A percentile compares a stretch with the other conserved stretches of the same genome.
These are phyloP conservation scores for Candida berthetii DNA, from an alignment of 805 yeast genomes.

Conservation along the genomic window DNA sequence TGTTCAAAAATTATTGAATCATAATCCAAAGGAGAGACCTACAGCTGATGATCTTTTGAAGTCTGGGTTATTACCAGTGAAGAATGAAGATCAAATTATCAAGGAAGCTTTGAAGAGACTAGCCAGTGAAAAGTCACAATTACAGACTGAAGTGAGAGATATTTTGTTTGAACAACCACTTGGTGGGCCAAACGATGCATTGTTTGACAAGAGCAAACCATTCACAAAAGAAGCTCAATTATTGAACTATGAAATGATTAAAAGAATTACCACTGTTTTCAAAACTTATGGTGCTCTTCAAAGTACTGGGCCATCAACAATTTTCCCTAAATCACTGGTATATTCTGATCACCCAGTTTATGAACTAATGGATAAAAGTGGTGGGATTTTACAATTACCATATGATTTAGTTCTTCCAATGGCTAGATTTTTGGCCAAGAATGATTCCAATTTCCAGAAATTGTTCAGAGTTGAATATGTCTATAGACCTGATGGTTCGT, in stretches of 20 bases:
- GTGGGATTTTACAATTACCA: constrained; percentile 83
- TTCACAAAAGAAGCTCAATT: constrained; percentile 41
- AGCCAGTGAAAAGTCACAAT: constrained; percentile 86
- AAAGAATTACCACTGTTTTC: constrained; percentile 58
- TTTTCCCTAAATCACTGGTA: constrained; percentile 81
- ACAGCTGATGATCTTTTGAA: constrained; percentile 68
- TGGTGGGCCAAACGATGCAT: constrained; percentile 74
- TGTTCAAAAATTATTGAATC: constrained; percentile 62
- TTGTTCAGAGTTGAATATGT: constrained; percentile 76
- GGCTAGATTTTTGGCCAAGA: constrained; percentile 76
- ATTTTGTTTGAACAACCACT: constrained; percentile 83
- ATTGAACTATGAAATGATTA: constrained; percentile 52
- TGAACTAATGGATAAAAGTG: constrained; percentile 79
- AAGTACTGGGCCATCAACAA: constrained; percentile 51
- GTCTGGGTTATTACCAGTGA: constrained; percentile 82
- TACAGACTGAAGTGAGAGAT: constrained; percentile 90
- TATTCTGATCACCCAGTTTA: constrained; percentile 63
- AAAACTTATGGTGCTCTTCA: constrained; percentile 84
- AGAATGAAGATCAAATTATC: constrained; percentile 84
- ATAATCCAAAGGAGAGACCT: constrained; percentile 75
- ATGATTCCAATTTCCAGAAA: constrained; percentile 47
- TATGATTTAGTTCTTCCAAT: constrained; percentile 86
- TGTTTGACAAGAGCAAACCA: constrained; percentile 53
- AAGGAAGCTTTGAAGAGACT: constrained; percentile 82
- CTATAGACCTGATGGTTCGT: constrained; percentile 56